phyloP scores from a whole-genome alignment of 2,329 filamentous ascomycete species.

The Colletotrichum cereale region DNA sequence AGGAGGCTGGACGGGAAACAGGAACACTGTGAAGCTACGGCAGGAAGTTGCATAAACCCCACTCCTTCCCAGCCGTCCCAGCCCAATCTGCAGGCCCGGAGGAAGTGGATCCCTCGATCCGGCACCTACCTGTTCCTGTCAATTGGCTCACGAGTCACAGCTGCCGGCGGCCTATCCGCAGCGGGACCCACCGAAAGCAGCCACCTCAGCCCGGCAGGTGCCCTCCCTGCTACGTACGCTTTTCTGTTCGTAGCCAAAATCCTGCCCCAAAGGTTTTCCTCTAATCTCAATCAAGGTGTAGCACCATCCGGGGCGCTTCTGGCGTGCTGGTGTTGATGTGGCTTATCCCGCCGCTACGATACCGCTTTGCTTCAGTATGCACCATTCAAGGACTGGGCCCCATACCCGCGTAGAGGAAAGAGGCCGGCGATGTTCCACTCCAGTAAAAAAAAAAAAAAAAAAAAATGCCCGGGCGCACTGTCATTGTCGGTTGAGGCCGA shows the following conservation, averaged over 20 bases:
- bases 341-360: neutral
- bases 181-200: conserved; percentile 4
- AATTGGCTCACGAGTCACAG: conserved; percentile 26
- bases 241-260: neutral
- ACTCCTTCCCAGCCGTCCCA: neutral
- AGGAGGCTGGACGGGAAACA: neutral
- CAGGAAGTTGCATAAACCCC: conserved; percentile 3
- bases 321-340: conserved; percentile 16
- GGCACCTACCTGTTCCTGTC: conserved; percentile 17
- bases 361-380: neutral
- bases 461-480: conserved; percentile 12
- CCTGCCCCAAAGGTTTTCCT: neutral
- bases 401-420: neutral
- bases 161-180: neutral
- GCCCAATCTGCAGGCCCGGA: conserved; percentile 13
- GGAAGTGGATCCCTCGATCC: conserved; percentile 1
- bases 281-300: neutral
- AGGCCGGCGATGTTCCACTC: conserved; percentile 3
- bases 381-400: neutral
- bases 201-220: conserved; percentile 4
- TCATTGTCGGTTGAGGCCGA: conserved; percentile 10
- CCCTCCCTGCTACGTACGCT: neutral
- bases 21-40: neutral
- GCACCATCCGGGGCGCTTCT: conserved; percentile 2
- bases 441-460: too few species aligned